Conservation (phyloP, 768 basidiomycete species). For the Leccinum truebloodii region DNA sequence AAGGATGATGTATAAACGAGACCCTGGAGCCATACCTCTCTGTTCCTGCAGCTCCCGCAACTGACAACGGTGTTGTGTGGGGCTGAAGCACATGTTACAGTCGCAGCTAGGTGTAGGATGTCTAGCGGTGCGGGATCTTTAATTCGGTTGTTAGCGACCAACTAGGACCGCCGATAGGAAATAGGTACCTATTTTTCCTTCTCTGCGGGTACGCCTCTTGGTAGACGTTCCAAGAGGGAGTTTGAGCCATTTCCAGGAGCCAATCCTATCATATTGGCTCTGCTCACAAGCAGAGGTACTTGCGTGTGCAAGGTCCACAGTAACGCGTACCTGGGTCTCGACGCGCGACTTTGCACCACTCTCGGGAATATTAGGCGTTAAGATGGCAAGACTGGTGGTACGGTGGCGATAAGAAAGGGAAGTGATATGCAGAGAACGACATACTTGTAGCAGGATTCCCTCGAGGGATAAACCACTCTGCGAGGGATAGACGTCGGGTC, state of each 20-base stretch:
- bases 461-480: slow-evolving; percentile 68
- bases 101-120: slow-evolving; percentile 68
- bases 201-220: slow-evolving; percentile 81
- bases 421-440: slow-evolving; percentile 27
- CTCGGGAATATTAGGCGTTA: slow-evolving; percentile 82
- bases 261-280: slow-evolving; percentile 72
- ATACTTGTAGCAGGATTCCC: slow-evolving; percentile 76
- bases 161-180: neutral
- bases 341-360: slow-evolving; percentile 88
- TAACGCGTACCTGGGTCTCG: slow-evolving; percentile 91
- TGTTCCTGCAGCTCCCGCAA: slow-evolving; percentile 85
- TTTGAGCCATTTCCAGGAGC: slow-evolving; percentile 88
- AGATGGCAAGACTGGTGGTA: slow-evolving; percentile 65
- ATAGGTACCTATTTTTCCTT: slow-evolving; percentile 72
- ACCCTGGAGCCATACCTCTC: slow-evolving; percentile 58
- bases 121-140: slow-evolving; percentile 69
- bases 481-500: slow-evolving; percentile 51
- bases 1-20: slow-evolving; percentile 6
- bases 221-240: slow-evolving; percentile 82
- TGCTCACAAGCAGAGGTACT: slow-evolving; percentile 60
- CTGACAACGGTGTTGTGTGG: slow-evolving; percentile 77
- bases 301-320: slow-evolving; percentile 74
- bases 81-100: slow-evolving; percentile 78
- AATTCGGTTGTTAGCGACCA: slow-evolving; percentile 21
- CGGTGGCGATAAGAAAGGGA: slow-evolving; percentile 18